Percentiles rank a stretch among this genome's conserved stretches.
Evolutionary conservation across 352 stramenopile species (phyloP).

Genomic region (Phytophthora cryptogea): DNA sequence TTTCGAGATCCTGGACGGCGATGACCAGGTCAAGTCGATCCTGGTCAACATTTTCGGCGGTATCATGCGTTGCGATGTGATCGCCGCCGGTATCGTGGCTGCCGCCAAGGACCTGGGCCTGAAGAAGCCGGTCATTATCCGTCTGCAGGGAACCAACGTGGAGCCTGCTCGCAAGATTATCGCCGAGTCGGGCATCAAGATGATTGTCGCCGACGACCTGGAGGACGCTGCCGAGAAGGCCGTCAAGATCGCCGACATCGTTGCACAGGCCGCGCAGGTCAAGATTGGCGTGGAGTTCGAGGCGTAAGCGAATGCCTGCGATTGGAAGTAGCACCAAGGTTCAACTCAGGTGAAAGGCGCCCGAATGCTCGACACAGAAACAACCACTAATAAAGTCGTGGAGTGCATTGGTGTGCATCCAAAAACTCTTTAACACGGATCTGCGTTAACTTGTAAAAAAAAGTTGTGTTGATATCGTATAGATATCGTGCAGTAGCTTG

Average conservation of each 20-base stretch:
- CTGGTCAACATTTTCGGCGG: constrained; percentile 99
- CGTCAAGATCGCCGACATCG: constrained; percentile 90
- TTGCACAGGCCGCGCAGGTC: constrained; percentile 70
- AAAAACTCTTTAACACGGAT: constrained; percentile 13
- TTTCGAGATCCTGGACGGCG: constrained; percentile 86
- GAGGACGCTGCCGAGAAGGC: constrained; percentile 96
- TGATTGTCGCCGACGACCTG: constrained; percentile 95
- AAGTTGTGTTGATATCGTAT: constrained; percentile 24
- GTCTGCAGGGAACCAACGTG: constrained; percentile 98
- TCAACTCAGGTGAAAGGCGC: constrained; percentile 32
- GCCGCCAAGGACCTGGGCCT: constrained; percentile 96
- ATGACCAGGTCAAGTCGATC: constrained; percentile 97
- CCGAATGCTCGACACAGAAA: constrained; percentile 32
- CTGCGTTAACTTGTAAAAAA: constrained; percentile 14
- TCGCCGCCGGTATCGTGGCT: constrained; percentile 96
- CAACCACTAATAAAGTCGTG: constrained; percentile 36
- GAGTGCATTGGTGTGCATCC: constrained; percentile 27
- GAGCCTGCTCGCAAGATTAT: constrained; percentile 95
- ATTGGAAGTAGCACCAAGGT: constrained; percentile 23
- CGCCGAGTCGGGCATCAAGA: constrained; percentile 91
- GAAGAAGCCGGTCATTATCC: constrained; percentile 98
- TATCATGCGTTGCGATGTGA: constrained; percentile 99
- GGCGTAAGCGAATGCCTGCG: constrained; percentile 40
- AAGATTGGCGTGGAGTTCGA: constrained; percentile 79
- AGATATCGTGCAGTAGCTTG: constrained; percentile 21